phyloP scores from a whole-genome alignment of 805 yeast genomes.

The Helenozyma rhizophorensis region DNA sequence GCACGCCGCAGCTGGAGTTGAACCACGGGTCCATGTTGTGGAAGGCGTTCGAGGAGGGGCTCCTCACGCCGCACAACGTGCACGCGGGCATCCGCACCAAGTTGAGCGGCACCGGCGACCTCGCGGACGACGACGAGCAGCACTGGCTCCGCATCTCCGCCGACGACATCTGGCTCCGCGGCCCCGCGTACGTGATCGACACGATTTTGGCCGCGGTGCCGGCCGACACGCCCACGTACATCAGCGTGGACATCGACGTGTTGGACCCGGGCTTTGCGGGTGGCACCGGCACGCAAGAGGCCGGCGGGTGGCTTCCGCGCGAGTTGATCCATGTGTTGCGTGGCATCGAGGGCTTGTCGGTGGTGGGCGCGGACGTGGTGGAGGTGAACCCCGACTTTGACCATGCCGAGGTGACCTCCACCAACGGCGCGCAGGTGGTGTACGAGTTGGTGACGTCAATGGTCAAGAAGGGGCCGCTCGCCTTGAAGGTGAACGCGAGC shows the following conservation, averaged over 20 bases:
- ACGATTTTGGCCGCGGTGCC: conserved; percentile 54
- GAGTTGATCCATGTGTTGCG: conserved; percentile 48
- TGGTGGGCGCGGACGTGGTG: conserved; percentile 55
- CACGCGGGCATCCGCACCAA: conserved; percentile 80
- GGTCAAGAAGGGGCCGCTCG: conserved; percentile 54
- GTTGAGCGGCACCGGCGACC: conserved; percentile 54
- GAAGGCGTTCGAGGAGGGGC: conserved; percentile 72
- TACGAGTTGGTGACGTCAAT: conserved; percentile 69
- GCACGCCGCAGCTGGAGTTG: conserved; percentile 52
- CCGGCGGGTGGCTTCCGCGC: conserved; percentile 56
- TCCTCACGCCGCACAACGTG: conserved; percentile 53
- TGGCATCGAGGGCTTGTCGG: conserved; percentile 37
- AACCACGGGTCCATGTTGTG: conserved; percentile 87
- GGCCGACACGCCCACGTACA: conserved; percentile 60
- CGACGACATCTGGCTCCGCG: conserved; percentile 69
- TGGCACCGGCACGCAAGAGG: conserved; percentile 58
- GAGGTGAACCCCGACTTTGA: conserved; percentile 65
- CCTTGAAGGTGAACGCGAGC: conserved; percentile 8
- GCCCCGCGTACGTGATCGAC: conserved; percentile 54
- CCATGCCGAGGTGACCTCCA: conserved; percentile 59
- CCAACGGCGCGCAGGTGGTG: conserved; percentile 68
- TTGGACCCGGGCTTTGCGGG: conserved; percentile 56
- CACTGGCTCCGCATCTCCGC: conserved; percentile 68
- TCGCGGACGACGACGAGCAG: conserved; percentile 60
- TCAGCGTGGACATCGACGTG: conserved; percentile 73